These are phyloP conservation scores for Eragrostis tef DNA, from an alignment of 202 grass and related monocot genomes.

Conservation along the genomic window DNA sequence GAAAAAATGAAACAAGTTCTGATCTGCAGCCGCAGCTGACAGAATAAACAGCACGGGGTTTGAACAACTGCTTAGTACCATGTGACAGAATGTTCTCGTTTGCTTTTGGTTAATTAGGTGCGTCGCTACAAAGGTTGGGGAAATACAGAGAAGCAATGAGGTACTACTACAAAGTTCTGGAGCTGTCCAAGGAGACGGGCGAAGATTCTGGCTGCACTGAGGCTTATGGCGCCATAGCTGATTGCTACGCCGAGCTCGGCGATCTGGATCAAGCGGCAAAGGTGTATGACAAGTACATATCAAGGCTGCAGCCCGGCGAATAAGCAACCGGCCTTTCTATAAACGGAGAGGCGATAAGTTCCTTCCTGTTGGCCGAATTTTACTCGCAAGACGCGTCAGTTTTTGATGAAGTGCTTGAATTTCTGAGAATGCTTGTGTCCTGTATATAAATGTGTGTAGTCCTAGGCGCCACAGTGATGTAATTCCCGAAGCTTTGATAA, in stretches of 20 bases:
- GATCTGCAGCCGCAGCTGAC: no score
- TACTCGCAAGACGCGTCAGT: background rate
- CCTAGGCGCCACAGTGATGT: background rate
- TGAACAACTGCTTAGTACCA: no score
- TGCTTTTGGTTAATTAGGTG: constrained; percentile 41
- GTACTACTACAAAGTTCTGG: constrained; percentile 60
- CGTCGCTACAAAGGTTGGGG: constrained; percentile 59
- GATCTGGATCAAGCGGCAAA: constrained; percentile 62
- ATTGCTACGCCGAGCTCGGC: constrained; percentile 66
- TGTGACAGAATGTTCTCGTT: background rate
- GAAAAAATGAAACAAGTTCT: no score
- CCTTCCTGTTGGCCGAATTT: background rate
- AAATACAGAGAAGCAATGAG: constrained; percentile 65
- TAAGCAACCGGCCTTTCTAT: background rate
- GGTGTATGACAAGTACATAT: constrained; percentile 75
- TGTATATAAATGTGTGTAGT: constrained; percentile 26
- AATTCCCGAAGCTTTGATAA: background rate
- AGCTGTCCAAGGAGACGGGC: constrained; percentile 58
- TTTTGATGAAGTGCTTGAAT: background rate
- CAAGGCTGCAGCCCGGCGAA: constrained; percentile 51
- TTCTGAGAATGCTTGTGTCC: background rate
- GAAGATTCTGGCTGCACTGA: constrained; percentile 71
- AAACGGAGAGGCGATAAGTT: background rate
- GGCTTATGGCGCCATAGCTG: constrained; percentile 72
- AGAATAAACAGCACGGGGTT: no score